phyloP scores from a whole-genome alignment of 331 rosid species.

The Prunus yedoensis region DNA sequence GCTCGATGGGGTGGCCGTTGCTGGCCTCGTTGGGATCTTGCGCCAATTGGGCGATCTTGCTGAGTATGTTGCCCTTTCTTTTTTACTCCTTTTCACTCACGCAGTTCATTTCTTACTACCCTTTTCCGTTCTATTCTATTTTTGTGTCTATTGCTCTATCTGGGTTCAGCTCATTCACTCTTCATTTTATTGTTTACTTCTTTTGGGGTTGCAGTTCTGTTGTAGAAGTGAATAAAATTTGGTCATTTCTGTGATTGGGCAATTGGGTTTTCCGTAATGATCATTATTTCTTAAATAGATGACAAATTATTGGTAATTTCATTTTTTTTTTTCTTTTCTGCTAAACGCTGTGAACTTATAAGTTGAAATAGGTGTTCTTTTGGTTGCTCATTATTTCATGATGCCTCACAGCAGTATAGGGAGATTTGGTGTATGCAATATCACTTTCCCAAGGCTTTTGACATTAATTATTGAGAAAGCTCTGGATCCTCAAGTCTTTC shows the following conservation, averaged over 20 bases:
- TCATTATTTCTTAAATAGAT: background rate
- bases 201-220: background rate
- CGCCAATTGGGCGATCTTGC: slow-evolving; percentile 98
- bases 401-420: background rate
- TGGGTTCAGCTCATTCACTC: slow-evolving; percentile 7
- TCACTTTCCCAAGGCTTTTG: background rate
- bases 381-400: background rate
- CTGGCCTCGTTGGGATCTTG: slow-evolving; percentile 98
- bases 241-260: background rate
- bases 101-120: background rate
- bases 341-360: background rate
- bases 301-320: background rate
- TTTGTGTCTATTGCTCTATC: background rate
- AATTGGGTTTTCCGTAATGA: background rate
- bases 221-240: background rate
- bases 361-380: background rate
- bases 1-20: slow-evolving; percentile 80
- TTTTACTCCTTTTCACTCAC: background rate
- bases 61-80: slow-evolving; percentile 49
- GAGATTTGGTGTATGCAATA: background rate
- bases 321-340: background rate
- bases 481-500: background rate
- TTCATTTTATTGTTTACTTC: background rate
- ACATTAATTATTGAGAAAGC: background rate
- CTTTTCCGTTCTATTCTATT: background rate